A percentile compares a stretch with the other conserved stretches of the same genome.
Evolutionary conservation across 2,329 filamentous ascomycete genomes (phyloP).

Genomic region (Elsinoe fawcettii): DNA sequence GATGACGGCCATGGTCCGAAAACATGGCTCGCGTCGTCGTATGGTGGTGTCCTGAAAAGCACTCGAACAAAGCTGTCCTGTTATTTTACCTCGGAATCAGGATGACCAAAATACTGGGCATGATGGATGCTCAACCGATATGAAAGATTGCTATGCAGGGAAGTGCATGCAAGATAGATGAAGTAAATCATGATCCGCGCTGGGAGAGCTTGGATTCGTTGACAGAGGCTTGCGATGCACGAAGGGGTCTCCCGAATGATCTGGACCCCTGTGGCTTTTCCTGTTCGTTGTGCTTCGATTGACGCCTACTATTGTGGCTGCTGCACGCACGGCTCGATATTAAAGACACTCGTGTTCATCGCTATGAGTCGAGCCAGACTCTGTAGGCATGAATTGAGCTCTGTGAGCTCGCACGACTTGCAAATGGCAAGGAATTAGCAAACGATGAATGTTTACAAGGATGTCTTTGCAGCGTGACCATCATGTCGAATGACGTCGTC

Average conservation of each 20-base stretch:
- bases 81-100: background rate
- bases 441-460: background rate
- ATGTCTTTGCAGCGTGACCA: background rate
- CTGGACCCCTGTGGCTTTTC: background rate
- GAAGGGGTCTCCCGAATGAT: background rate
- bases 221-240: background rate
- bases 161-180: conserved; percentile 9
- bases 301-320: background rate
- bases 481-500: conserved; percentile 2
- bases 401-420: background rate
- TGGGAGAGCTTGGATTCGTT: background rate
- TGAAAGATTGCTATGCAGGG: conserved; percentile 7
- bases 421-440: background rate
- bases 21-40: no score
- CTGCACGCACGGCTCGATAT: background rate
- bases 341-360: background rate
- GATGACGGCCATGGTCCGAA: no score
- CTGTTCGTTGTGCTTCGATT: background rate
- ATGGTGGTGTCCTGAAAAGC: no score
- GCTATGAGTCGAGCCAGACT: background rate
- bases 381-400: no score
- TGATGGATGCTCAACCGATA: background rate
- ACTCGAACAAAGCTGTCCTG: background rate
- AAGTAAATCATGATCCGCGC: conserved; percentile 11
- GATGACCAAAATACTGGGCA: background rate